These are phyloP conservation scores for Phytophthora hybrid DNA, from an alignment of 352 stramenopile species.

Conservation along the genomic window DNA sequence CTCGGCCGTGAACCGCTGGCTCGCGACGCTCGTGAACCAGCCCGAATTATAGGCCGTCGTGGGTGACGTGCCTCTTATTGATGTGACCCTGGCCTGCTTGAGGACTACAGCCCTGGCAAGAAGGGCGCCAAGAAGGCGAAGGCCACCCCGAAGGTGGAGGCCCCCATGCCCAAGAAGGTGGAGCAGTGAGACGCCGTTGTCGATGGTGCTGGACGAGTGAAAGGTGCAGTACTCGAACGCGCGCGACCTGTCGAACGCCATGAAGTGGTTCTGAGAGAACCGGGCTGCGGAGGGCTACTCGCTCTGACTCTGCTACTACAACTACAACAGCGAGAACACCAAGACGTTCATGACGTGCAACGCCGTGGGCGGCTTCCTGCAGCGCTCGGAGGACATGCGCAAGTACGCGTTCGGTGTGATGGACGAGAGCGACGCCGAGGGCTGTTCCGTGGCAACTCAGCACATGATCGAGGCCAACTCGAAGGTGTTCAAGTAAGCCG, in stretches of 20 bases:
- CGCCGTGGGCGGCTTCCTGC: conserved; percentile 92
- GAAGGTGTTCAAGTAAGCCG: conserved; percentile 95
- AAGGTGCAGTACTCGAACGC: conserved; percentile 23
- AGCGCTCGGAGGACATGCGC: conserved; percentile 91
- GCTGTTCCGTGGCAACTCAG: conserved; percentile 92
- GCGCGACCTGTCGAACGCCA: no score
- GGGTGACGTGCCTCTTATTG: conserved; percentile 90
- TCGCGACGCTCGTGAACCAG: conserved; percentile 93
- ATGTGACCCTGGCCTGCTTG: conserved; percentile 66
- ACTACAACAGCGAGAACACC: conserved; percentile 95
- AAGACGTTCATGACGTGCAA: conserved; percentile 95
- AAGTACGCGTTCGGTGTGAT: conserved; percentile 94
- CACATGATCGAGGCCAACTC: conserved; percentile 92
- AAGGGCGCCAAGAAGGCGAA: conserved; percentile 47
- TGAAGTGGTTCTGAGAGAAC: conserved; percentile 75
- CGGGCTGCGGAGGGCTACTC: conserved; percentile 92
- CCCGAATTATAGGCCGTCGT: conserved; percentile 93
- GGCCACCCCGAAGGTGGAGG: conserved; percentile 16
- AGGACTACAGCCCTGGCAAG: conserved; percentile 56
- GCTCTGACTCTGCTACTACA: conserved; percentile 93
- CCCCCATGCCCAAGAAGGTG: conserved; percentile 63
- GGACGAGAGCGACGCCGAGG: conserved; percentile 73
- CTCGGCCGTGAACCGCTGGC: conserved; percentile 92
- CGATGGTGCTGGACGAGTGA: conserved; percentile 85
- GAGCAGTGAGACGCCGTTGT: conserved; percentile 84